Percentiles rank a stretch among this genome's conserved stretches.
These are phyloP conservation scores for Terana coerulea DNA, from an alignment of 768 basidiomycete species.

Conservation along the genomic window DNA sequence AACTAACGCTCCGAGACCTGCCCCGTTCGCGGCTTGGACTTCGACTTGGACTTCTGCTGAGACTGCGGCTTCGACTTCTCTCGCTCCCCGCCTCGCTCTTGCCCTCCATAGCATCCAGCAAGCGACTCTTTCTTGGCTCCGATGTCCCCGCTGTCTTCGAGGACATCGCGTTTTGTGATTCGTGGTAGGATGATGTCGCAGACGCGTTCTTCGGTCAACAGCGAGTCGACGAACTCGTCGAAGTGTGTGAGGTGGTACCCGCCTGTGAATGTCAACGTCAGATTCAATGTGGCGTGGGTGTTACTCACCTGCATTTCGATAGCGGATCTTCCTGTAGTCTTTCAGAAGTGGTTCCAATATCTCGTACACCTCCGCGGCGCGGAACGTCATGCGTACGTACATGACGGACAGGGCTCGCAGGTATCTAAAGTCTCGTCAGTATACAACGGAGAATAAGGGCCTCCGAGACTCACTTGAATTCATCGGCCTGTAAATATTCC, in stretches of 20 bases:
- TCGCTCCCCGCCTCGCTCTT: slow-evolving; percentile 49
- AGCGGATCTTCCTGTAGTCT: slow-evolving; percentile 87
- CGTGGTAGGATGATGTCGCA: slow-evolving; percentile 97
- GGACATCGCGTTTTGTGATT: slow-evolving; percentile 73
- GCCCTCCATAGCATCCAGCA: slow-evolving; percentile 87
- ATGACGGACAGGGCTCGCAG: slow-evolving; percentile 89
- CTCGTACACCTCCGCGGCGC: slow-evolving; percentile 87
- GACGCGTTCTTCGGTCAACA: slow-evolving; percentile 86
- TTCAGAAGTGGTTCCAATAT: slow-evolving; percentile 90
- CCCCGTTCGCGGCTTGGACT: slow-evolving; percentile 29
- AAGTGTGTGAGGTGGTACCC: slow-evolving; percentile 86
- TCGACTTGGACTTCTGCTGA: slow-evolving; percentile 27
- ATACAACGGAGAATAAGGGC: not conserved
- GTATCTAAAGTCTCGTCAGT: slow-evolving; percentile 60
- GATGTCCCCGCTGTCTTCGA: slow-evolving; percentile 92
- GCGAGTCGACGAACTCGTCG: slow-evolving; percentile 85
- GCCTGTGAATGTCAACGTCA: slow-evolving; percentile 42
- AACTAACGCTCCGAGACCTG: slow-evolving; percentile 20
- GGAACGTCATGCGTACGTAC: slow-evolving; percentile 95
- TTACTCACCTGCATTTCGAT: slow-evolving; percentile 71
- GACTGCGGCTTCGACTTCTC: slow-evolving; percentile 34
- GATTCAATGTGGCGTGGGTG: not conserved
- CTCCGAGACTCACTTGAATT: slow-evolving; percentile 82
- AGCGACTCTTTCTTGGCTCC: slow-evolving; percentile 77
- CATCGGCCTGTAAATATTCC: slow-evolving; percentile 93